A percentile compares a stretch with the other conserved stretches of the same genome.
These are phyloP conservation scores for Fraxinus sp. DNA, from an alignment of 305 asterid species.

Conservation along the genomic window DNA sequence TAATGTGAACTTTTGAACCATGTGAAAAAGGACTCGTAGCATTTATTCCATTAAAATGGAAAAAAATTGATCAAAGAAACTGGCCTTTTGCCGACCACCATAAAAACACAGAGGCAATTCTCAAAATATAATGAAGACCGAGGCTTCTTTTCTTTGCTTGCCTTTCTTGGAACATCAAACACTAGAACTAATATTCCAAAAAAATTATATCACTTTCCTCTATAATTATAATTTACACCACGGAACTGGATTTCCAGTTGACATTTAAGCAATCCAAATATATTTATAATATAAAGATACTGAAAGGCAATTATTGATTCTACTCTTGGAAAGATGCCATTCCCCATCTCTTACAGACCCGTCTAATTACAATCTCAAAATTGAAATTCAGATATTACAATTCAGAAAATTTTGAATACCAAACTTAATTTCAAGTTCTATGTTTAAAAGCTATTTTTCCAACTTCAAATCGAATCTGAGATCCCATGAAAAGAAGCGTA, in stretches of 20 bases:
- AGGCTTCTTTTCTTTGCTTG: neutral
- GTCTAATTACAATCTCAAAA: neutral
- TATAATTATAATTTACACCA: neutral
- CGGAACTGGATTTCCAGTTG: neutral
- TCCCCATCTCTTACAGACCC: neutral
- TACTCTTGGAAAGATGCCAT: neutral
- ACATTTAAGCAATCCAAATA: neutral
- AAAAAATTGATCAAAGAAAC: neutral
- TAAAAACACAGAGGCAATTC: neutral
- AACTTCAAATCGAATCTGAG: constrained; percentile 4
- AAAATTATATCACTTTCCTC: neutral
- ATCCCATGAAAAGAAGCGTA: neutral
- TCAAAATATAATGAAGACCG: neutral
- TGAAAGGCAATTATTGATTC: neutral
- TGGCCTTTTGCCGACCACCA: neutral
- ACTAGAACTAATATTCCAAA: neutral
- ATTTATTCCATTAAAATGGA: neutral
- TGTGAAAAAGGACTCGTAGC: neutral
- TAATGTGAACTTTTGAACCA: neutral
- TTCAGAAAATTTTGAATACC: neutral
- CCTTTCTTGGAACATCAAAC: constrained; percentile 13
- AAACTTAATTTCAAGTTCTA: neutral
- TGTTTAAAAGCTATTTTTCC: constrained; percentile 3
- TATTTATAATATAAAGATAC: neutral
- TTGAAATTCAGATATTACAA: neutral